phyloP scores from a whole-genome alignment of 148 eudicot genomes.

The Rhododendron ovatum region DNA sequence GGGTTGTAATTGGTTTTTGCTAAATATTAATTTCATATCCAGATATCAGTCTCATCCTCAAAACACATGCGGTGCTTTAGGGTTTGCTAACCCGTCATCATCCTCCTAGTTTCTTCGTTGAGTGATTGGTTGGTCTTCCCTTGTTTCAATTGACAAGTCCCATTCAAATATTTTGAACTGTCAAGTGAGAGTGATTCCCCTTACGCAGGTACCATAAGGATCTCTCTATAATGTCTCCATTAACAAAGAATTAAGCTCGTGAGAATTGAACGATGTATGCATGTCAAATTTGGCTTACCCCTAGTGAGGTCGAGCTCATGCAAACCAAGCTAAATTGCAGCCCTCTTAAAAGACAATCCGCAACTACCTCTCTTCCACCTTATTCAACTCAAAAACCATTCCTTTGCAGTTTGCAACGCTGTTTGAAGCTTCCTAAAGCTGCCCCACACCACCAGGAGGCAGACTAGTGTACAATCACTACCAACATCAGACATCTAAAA shows the following conservation, averaged over 20 bases:
- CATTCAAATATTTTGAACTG: not conserved
- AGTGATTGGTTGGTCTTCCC: not conserved
- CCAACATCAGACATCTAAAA: not conserved
- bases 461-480: slow-evolving; percentile 1
- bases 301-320: not conserved
- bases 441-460: slow-evolving; percentile 6
- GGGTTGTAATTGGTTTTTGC: not conserved
- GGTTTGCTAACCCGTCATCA: not conserved
- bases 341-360: not conserved
- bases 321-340: not conserved
- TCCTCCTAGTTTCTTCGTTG: not conserved
- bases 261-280: not conserved
- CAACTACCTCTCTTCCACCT: not conserved
- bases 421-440: not conserved
- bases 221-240: not conserved
- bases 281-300: not conserved
- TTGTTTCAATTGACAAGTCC: not conserved
- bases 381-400: not conserved
- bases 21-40: not conserved
- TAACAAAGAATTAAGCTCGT: not conserved
- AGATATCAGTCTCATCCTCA: not conserved
- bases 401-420: not conserved
- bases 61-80: not conserved
- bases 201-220: not conserved
- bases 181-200: not conserved